These are phyloP conservation scores for Parachlorella kessleri DNA, from an alignment of 139 green algal genomes.

Conservation along the genomic window DNA sequence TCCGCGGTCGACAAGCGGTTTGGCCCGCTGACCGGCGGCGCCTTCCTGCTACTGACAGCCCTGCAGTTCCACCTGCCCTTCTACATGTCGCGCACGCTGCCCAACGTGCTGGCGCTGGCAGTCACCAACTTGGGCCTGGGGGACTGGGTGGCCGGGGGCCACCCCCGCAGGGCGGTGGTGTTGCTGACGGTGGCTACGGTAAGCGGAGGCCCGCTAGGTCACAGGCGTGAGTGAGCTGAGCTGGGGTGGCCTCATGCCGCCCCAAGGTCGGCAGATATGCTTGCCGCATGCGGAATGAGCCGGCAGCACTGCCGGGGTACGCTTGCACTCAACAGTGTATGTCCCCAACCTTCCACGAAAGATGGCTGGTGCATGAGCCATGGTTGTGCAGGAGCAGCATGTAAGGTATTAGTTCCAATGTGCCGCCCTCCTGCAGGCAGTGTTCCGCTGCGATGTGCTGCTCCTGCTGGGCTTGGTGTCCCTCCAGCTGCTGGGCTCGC, in stretches of 20 bases:
- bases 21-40: conserved; percentile 15
- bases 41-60: conserved; percentile 47
- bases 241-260: too few species aligned
- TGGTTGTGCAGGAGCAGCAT: too few species aligned
- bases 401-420: too few species aligned
- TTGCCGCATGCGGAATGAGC: too few species aligned
- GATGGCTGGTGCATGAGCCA: too few species aligned
- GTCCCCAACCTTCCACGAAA: too few species aligned
- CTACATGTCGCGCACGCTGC: conserved; percentile 76
- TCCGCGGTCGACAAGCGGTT: neutral
- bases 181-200: conserved; percentile 44
- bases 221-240: too few species aligned
- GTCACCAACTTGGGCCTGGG: conserved; percentile 52
- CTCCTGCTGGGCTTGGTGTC: conserved; percentile 66
- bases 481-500: conserved; percentile 60
- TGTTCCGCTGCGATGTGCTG: conserved; percentile 81
- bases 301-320: too few species aligned
- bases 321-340: too few species aligned
- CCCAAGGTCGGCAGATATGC: too few species aligned
- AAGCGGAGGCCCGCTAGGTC: too few species aligned
- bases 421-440: conserved; percentile 37
- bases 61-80: conserved; percentile 90
- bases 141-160: conserved; percentile 37
- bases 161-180: conserved; percentile 19
- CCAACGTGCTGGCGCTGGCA: conserved; percentile 79